Conservation (phyloP, 805 yeast species). For the Osmozyma mogii region DNA sequence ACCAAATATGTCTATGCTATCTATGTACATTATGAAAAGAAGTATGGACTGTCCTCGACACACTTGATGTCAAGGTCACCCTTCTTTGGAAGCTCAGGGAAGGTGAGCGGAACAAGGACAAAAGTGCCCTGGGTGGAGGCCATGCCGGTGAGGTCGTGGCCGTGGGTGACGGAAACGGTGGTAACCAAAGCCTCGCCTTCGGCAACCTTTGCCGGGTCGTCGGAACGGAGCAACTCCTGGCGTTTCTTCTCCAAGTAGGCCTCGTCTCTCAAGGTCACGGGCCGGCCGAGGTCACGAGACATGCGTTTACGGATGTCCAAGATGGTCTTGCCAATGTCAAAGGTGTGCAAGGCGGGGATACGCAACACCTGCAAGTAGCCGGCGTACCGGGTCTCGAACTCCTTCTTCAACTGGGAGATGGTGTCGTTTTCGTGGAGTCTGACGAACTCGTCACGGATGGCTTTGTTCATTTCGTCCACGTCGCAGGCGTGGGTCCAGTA, state of each 20-base stretch:
- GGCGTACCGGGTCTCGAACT: constrained; percentile 73
- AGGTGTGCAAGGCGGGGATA: constrained; percentile 45
- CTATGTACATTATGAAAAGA: constrained; percentile 41
- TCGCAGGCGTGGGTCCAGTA: constrained; percentile 96
- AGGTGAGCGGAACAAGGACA: constrained; percentile 56
- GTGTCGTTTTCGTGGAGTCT: constrained; percentile 67
- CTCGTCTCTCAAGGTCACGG: constrained; percentile 64
- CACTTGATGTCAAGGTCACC: constrained; percentile 78
- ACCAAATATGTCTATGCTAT: too few species aligned
- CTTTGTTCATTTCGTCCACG: constrained; percentile 60
- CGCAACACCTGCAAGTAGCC: constrained; percentile 56
- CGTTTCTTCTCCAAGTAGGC: constrained; percentile 62
- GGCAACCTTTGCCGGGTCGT: constrained; percentile 39
- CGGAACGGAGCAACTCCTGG: constrained; percentile 44
- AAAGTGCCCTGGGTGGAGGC: constrained; percentile 23
- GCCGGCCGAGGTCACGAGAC: constrained; percentile 43
- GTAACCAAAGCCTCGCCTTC: constrained; percentile 55
- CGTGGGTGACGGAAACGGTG: constrained; percentile 52
- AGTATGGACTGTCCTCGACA: constrained; percentile 69
- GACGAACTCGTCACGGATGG: constrained; percentile 74
- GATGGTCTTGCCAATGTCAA: constrained; percentile 46
- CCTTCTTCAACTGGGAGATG: constrained; percentile 61
- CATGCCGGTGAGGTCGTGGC: constrained; percentile 18
- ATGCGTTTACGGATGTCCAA: constrained; percentile 41
- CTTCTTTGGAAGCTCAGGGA: constrained; percentile 68